Conservation (phyloP, 169 alveolate genomes). For the Plasmodium chabaudi region DNA sequence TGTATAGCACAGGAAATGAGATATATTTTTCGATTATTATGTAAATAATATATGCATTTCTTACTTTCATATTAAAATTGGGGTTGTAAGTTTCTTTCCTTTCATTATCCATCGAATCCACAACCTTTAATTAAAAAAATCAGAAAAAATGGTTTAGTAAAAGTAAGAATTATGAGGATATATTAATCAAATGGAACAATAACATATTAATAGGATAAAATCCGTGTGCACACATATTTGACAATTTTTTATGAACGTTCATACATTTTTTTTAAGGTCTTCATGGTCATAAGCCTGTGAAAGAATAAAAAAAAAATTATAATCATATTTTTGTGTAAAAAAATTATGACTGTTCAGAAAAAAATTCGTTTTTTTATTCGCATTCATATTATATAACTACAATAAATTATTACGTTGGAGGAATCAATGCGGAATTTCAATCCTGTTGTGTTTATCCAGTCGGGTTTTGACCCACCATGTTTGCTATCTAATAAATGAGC, state of each 20-base stretch:
- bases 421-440: constrained; percentile 49
- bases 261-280: constrained; percentile 54
- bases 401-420: constrained; percentile 27
- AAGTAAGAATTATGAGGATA: not conserved
- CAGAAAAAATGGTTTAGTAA: not conserved
- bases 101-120: constrained; percentile 44
- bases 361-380: no score
- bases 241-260: not conserved
- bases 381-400: no score
- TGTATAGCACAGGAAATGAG: not conserved
- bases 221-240: no score
- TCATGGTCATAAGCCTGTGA: constrained; percentile 64
- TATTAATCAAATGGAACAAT: no score
- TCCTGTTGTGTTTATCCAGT: constrained; percentile 52
- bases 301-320: not conserved
- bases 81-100: constrained; percentile 38
- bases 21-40: not conserved
- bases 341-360: not conserved
- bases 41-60: not conserved
- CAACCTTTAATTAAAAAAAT: constrained; percentile 4
- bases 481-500: constrained; percentile 2
- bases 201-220: no score
- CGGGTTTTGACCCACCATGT: constrained; percentile 6
- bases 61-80: constrained; percentile 37
- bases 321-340: not conserved